These are phyloP conservation scores for Acer campestre DNA, from an alignment of 345 rosid species.

Conservation along the genomic window DNA sequence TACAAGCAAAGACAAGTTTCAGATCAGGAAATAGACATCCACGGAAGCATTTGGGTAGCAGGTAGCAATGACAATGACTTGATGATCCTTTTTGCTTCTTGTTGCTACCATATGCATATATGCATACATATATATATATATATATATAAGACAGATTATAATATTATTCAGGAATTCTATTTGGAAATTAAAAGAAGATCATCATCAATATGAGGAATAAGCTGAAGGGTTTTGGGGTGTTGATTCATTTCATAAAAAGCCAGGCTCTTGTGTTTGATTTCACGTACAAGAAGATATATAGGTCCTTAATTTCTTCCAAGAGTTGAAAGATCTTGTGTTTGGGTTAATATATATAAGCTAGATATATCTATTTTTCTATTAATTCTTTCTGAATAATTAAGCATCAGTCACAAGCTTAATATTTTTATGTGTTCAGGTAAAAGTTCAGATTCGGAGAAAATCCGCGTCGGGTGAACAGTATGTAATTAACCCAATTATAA, in stretches of 20 bases:
- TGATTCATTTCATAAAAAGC: not conserved
- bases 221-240: conserved; percentile 13
- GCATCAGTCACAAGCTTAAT: not conserved
- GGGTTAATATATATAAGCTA: not conserved
- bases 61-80: conserved; percentile 31
- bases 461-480: not conserved
- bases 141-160: conserved; percentile 17
- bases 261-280: conserved; percentile 5
- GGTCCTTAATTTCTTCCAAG: not conserved
- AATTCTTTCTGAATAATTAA: not conserved
- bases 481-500: not conserved
- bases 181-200: not conserved
- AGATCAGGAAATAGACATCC: conserved; percentile 27
- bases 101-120: conserved; percentile 18
- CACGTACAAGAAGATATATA: not conserved
- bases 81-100: not conserved
- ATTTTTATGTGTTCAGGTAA: not conserved
- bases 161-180: not conserved
- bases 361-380: not conserved
- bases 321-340: not conserved
- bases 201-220: conserved; percentile 11
- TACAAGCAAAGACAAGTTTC: conserved; percentile 67
- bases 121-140: not conserved
- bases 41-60: conserved; percentile 6
- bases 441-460: not conserved